phyloP scores from a whole-genome alignment of 2,329 filamentous ascomycete genomes.

The Thelonectria rubi region DNA sequence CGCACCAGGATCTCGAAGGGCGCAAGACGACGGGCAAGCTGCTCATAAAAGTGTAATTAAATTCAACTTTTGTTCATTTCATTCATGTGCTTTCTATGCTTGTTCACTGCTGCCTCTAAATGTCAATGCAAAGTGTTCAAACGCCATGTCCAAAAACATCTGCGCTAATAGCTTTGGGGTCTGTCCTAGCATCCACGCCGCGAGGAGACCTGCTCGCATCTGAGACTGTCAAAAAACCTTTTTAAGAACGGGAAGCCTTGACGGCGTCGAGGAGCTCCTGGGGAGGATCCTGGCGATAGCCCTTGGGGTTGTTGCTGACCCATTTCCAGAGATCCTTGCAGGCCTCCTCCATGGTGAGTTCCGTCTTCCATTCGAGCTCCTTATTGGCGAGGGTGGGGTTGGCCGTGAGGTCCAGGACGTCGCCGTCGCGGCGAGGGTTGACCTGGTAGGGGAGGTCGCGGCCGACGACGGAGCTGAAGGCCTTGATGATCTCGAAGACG shows the following conservation, averaged over 20 bases:
- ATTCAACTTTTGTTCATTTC: slow-evolving; percentile 25
- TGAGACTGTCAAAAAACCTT: not conserved
- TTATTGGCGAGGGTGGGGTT: slow-evolving; percentile 87
- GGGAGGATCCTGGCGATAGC: slow-evolving; percentile 92
- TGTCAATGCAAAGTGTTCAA: slow-evolving; percentile 34
- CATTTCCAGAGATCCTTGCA: slow-evolving; percentile 96
- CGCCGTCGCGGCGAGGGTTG: slow-evolving; percentile 81
- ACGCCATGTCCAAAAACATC: slow-evolving; percentile 34
- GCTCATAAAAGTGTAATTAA: slow-evolving; percentile 70
- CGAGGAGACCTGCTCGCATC: slow-evolving; percentile 31
- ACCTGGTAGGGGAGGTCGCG: slow-evolving; percentile 88
- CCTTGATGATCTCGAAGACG: slow-evolving; percentile 96
- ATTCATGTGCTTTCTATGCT: slow-evolving; percentile 1
- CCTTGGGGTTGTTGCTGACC: slow-evolving; percentile 96
- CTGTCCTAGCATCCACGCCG: slow-evolving; percentile 21
- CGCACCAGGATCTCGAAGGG: slow-evolving; percentile 81
- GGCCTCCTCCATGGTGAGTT: slow-evolving; percentile 89
- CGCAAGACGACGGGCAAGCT: slow-evolving; percentile 87
- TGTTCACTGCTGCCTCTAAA: slow-evolving; percentile 35
- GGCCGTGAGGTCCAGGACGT: slow-evolving; percentile 94
- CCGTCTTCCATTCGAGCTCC: slow-evolving; percentile 92
- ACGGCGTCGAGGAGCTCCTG: slow-evolving; percentile 76
- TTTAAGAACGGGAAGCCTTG: slow-evolving; percentile 53
- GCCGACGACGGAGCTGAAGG: slow-evolving; percentile 88
- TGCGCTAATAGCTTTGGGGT: slow-evolving; percentile 18